Percentiles rank a stretch among this genome's conserved stretches.
phyloP scores from a whole-genome alignment of 1,284 basidiomycete species.

The Ceratobasidium sp. region DNA sequence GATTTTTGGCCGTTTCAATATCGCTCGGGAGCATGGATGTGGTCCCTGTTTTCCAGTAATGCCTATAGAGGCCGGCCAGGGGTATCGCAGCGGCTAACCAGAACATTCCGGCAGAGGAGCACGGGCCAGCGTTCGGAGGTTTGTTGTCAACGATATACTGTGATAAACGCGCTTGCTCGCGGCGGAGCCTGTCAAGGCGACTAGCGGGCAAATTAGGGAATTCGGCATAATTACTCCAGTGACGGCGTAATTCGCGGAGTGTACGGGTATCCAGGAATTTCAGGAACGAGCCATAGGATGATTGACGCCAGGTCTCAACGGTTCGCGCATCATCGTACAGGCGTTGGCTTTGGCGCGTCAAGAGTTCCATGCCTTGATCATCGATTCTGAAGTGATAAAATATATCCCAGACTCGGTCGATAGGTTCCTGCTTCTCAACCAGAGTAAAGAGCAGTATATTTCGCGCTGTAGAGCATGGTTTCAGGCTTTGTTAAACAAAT shows the following conservation, averaged over 20 bases:
- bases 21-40: not conserved
- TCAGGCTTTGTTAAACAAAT: not conserved
- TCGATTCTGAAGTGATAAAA: slow-evolving; percentile 43
- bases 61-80: not conserved
- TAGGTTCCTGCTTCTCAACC: not conserved
- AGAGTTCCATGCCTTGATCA: not conserved
- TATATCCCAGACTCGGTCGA: slow-evolving; percentile 17
- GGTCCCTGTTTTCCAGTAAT: slow-evolving; percentile 34
- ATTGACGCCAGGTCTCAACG: slow-evolving; percentile 2
- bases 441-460: slow-evolving; percentile 22
- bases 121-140: not conserved
- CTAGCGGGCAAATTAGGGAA: not conserved
- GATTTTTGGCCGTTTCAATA: slow-evolving; percentile 3
- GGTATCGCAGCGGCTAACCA: slow-evolving; percentile 8
- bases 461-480: not conserved
- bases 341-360: not conserved
- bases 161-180: slow-evolving; percentile 12
- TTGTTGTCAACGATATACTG: not conserved
- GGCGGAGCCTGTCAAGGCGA: not conserved
- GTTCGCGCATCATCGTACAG: not conserved
- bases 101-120: slow-evolving; percentile 23
- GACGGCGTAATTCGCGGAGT: not conserved
- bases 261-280: slow-evolving; percentile 3
- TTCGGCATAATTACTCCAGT: slow-evolving; percentile 29
- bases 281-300: not conserved